Evolutionary conservation across 352 stramenopile genomes (phyloP).

Genomic region (Aphanomyces cochlioides): DNA sequence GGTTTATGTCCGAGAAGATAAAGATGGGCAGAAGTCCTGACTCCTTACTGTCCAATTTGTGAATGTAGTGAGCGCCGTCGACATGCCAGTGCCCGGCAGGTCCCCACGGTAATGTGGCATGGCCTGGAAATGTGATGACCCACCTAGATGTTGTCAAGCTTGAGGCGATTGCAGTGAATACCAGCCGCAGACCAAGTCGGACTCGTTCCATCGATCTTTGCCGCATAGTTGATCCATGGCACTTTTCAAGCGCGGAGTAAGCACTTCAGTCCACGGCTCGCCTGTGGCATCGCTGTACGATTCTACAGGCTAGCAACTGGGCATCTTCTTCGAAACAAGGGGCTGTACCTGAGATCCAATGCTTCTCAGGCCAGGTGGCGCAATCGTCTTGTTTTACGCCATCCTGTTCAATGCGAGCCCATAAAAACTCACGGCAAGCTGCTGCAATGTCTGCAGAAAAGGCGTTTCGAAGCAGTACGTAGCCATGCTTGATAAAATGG

Average conservation of each 20-base stretch:
- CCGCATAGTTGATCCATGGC: constrained; percentile 77
- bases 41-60: constrained; percentile 64
- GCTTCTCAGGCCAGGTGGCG: constrained; percentile 53
- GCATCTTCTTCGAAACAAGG: neutral
- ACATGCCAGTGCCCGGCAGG: constrained; percentile 78
- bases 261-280: constrained; percentile 43
- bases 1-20: constrained; percentile 67
- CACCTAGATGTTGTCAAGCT: constrained; percentile 33
- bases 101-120: constrained; percentile 49
- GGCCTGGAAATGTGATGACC: constrained; percentile 75
- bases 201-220: constrained; percentile 43
- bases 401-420: constrained; percentile 39
- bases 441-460: constrained; percentile 47
- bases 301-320: constrained; percentile 34
- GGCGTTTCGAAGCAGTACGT: constrained; percentile 53
- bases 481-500: constrained; percentile 63
- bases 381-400: constrained; percentile 41
- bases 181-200: constrained; percentile 69
- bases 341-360: constrained; percentile 46
- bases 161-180: neutral
- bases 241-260: constrained; percentile 43
- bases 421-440: constrained; percentile 48
- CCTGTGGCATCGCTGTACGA: constrained; percentile 45
- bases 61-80: constrained; percentile 68
- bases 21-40: constrained; percentile 77